Base-by-base conservation (phyloP, 768 basidiomycete species). In the Xerocomellus intermedius region DNA sequence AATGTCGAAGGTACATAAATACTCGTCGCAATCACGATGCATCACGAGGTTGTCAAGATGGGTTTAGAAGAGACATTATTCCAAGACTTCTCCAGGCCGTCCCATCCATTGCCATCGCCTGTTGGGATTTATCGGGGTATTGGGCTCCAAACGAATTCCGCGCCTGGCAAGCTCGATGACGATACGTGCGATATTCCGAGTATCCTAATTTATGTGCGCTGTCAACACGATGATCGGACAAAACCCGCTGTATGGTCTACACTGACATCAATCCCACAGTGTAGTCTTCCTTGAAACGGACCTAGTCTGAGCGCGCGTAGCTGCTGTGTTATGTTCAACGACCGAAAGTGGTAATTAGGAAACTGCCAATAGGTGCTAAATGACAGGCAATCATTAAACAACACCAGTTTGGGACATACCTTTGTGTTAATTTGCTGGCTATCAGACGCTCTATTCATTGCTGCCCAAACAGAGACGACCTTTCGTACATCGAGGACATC, bases 221-320 rank as follows among this genome's bases (percentile, higher is more conserved):
- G 56, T 62, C 48, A 59, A 39, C 37, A 52, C 30, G 28, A 30
- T 9, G 43, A 36, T 44, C 38, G 17, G 22, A 43, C 22, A 32
- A 39, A 43, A 28, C 12, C 22, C 9, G 41, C 14, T 17, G 36
- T 54, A 51, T 50, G n/a, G 59, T 52, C 42, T 52, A 46, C 42
- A 84, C 90, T 77, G 58, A 94, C 95, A 73, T 94, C 93, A 35
- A 96, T 88, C 22, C 96, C 96, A 65, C 84, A 84, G 72, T 98
- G 96, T 52, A 84, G 78, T 62, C 89, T 82, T 21, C 96, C 95
- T 69, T 87, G 75, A 66, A 98, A 98, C 8, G 79, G 77, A 5
- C 82, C 78, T 43, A 98, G 73, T 10, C 79, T 81, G 41, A 98
- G 82, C n/a, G 78, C 77, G 35, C 78, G 77, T 44, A 97, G 76